Percentiles rank a stretch among this genome's conserved stretches.
phyloP scores from a whole-genome alignment of 345 rosid genomes.

The Acer campestre region DNA sequence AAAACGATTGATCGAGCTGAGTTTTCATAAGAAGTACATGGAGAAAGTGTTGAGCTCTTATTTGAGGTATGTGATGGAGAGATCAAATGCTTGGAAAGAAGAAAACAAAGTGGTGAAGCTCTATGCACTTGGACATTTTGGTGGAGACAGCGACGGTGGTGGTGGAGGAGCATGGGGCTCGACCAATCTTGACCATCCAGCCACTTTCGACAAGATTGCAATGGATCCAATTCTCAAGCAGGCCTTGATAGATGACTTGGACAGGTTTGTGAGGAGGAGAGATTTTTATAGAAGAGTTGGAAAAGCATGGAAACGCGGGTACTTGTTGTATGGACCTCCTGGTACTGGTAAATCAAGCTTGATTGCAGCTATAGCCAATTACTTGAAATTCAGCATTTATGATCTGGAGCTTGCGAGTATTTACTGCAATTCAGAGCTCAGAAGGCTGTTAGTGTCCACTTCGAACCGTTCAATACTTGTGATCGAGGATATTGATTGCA shows the following conservation, averaged over 20 bases:
- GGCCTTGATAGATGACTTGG: conserved; percentile 30
- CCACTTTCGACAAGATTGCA: conserved; percentile 32
- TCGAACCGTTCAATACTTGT: conserved; percentile 27
- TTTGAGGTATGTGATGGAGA: conserved; percentile 21
- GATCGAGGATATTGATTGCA: conserved; percentile 33
- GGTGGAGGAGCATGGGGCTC: conserved; percentile 12
- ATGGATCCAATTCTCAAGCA: conserved; percentile 26
- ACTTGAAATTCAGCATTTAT: conserved; percentile 20
- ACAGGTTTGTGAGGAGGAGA: conserved; percentile 22
- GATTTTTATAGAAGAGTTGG: conserved; percentile 27
- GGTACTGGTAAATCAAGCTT: too few species aligned
- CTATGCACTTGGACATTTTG: conserved; percentile 16
- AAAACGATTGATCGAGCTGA: conserved; percentile 9
- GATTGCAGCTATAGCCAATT: not conserved
- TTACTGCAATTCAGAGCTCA: conserved; percentile 13
- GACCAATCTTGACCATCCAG: conserved; percentile 31
- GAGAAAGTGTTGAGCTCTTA: conserved; percentile 18
- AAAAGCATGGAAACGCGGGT: not conserved
- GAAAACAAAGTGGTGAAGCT: conserved; percentile 25
- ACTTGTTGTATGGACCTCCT: too few species aligned
- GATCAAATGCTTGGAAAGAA: conserved; percentile 18
- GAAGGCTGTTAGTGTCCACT: conserved; percentile 7
- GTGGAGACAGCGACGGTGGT: not conserved
- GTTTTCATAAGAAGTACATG: conserved; percentile 21
- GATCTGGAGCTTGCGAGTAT: not conserved